Evolutionary conservation across 176 grass and related monocot species (phyloP).

Genomic region (Puccinellia tenuiflora): DNA sequence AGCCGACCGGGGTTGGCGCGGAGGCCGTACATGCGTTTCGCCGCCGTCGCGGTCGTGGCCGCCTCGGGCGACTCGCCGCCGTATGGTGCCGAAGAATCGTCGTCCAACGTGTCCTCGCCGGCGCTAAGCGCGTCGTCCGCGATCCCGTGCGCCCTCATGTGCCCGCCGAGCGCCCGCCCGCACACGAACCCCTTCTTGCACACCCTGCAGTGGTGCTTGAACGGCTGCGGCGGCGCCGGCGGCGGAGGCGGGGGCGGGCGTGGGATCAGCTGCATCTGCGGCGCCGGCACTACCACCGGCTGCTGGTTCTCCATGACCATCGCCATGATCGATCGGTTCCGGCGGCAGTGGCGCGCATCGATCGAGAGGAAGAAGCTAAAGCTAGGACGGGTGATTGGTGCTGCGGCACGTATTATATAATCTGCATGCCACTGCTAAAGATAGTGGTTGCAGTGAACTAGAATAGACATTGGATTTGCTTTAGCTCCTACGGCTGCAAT

Average conservation of each 20-base stretch:
- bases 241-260: background rate
- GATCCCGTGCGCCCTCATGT: slow-evolving; percentile 80
- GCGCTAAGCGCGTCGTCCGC: slow-evolving; percentile 16
- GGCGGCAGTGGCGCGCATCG: no score
- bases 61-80: slow-evolving; percentile 4
- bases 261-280: background rate
- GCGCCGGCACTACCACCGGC: background rate
- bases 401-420: background rate
- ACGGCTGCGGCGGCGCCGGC: slow-evolving; percentile 1
- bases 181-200: slow-evolving; percentile 83
- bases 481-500: background rate
- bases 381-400: background rate
- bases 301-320: slow-evolving; percentile 52
- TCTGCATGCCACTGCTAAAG: slow-evolving; percentile 17
- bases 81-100: background rate
- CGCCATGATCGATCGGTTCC: slow-evolving; percentile 30
- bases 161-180: slow-evolving; percentile 69
- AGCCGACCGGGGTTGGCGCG: slow-evolving; percentile 44
- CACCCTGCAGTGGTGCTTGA: slow-evolving; percentile 64
- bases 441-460: slow-evolving; percentile 28
- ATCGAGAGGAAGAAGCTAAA: no score
- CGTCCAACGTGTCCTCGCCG: background rate
- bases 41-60: background rate
- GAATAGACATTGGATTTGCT: slow-evolving; percentile 18
- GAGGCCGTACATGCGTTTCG: slow-evolving; percentile 52